These are phyloP conservation scores for Claviceps spartinae DNA, from an alignment of 2,329 filamentous ascomycete species.

Conservation along the genomic window DNA sequence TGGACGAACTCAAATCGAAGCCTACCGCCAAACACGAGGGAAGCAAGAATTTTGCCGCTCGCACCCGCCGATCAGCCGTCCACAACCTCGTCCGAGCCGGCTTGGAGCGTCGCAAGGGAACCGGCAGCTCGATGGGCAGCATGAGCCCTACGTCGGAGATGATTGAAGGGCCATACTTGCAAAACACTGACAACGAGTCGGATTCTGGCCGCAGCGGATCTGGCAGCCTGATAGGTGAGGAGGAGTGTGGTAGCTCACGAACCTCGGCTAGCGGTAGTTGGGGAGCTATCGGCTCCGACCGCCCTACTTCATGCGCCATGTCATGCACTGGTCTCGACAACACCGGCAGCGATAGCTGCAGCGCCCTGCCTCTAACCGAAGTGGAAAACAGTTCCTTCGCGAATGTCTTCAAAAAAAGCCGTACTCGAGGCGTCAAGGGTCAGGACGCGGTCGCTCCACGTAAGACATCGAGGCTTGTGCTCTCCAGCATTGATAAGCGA, in stretches of 20 bases:
- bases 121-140: constrained; percentile 57
- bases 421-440: constrained; percentile 36
- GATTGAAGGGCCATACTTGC: constrained; percentile 51
- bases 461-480: constrained; percentile 73
- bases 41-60: constrained; percentile 92
- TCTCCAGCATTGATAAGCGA: constrained; percentile 83
- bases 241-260: constrained; percentile 57
- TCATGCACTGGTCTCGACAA: constrained; percentile 49
- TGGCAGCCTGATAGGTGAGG: constrained; percentile 66
- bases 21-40: constrained; percentile 89
- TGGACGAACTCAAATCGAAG: constrained; percentile 81
- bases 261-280: constrained; percentile 59
- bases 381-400: constrained; percentile 48
- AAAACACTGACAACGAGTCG: constrained; percentile 60
- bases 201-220: constrained; percentile 60
- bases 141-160: constrained; percentile 85
- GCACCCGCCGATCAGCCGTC: constrained; percentile 82
- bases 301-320: constrained; percentile 59
- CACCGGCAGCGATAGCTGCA: constrained; percentile 44
- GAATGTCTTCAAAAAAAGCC: constrained; percentile 49
- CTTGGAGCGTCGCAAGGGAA: constrained; percentile 69
- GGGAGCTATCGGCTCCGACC: constrained; percentile 77
- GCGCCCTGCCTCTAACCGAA: constrained; percentile 29
- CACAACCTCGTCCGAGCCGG: constrained; percentile 85
- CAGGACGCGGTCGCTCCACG: constrained; percentile 52